These are phyloP conservation scores for Rhizopogon rudus DNA, from an alignment of 768 basidiomycete species.

Conservation along the genomic window DNA sequence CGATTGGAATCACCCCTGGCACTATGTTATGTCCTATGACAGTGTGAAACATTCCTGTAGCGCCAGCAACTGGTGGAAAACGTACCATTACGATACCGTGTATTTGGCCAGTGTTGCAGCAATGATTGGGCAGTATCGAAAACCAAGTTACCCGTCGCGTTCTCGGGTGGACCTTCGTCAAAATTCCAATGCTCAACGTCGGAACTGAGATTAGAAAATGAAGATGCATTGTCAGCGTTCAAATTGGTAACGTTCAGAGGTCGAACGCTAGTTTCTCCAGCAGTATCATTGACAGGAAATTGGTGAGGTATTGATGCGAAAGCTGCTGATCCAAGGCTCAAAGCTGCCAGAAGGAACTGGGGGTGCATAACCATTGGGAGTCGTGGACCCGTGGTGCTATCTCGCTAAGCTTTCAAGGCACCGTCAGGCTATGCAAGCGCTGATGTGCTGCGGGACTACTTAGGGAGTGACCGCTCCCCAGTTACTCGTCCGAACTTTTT, in stretches of 20 bases:
- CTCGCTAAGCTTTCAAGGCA: no score
- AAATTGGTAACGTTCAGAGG: not conserved
- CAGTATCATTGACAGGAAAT: not conserved
- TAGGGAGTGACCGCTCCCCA: no score
- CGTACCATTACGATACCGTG: constrained; percentile 30
- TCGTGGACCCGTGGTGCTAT: no score
- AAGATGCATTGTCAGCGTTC: not conserved
- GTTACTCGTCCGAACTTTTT: no score
- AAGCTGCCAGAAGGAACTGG: not conserved
- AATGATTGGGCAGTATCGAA: constrained; percentile 29
- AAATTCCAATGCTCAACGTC: constrained; percentile 14
- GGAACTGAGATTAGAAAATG: not conserved
- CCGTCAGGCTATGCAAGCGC: no score
- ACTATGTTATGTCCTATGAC: constrained; percentile 26
- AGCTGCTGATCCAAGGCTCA: not conserved
- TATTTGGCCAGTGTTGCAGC: constrained; percentile 36
- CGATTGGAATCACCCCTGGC: constrained; percentile 28
- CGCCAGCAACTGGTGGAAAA: not conserved
- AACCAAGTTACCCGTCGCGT: constrained; percentile 28
- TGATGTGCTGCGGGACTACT: no score
- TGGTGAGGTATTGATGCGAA: not conserved
- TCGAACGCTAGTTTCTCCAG: not conserved
- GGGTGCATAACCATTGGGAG: not conserved
- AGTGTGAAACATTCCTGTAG: not conserved
- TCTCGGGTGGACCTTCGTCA: constrained; percentile 13